These are phyloP conservation scores for Boletus bicolor DNA, from an alignment of 768 basidiomycete species.

Conservation along the genomic window DNA sequence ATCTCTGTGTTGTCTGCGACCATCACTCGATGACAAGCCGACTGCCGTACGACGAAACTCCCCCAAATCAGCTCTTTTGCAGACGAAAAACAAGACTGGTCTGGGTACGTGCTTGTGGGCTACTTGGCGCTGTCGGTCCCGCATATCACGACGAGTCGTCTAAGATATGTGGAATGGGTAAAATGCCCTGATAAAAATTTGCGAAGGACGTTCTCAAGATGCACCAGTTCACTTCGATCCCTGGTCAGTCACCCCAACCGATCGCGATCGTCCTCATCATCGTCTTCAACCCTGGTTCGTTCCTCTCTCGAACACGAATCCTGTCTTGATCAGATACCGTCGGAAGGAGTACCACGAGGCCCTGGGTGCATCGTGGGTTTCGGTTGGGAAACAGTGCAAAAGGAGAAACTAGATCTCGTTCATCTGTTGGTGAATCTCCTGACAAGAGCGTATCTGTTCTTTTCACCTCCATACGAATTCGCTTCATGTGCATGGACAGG, in stretches of 20 bases:
- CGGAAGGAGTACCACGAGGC: conserved; percentile 54
- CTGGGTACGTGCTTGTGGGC: conserved; percentile 4
- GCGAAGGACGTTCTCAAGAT: conserved; percentile 10
- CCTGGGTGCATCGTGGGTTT: conserved; percentile 47
- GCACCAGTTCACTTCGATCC: conserved; percentile 11
- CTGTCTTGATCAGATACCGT: conserved; percentile 45
- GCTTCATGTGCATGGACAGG: conserved; percentile 9
- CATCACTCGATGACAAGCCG: not conserved
- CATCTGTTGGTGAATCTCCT: conserved; percentile 36
- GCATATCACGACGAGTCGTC: not conserved
- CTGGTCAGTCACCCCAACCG: conserved; percentile 1
- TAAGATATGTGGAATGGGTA: conserved; percentile 17
- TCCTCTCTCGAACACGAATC: conserved; percentile 49
- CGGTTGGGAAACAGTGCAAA: conserved; percentile 50
- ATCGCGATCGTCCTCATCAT: not conserved
- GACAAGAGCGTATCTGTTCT: not conserved
- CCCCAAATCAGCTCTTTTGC: conserved; percentile 4
- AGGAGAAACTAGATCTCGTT: conserved; percentile 49
- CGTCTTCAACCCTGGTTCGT: conserved; percentile 21
- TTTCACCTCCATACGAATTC: no score
- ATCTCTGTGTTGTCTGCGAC: not conserved
- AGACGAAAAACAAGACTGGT: conserved; percentile 15
- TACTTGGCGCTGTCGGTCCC: no score
- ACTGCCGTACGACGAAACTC: not conserved
- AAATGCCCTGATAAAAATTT: conserved; percentile 11